Percentiles rank a stretch among this genome's conserved stretches.
Conservation (phyloP, 805 yeast genomes). For the Zygosaccharomyces lentus region DNA sequence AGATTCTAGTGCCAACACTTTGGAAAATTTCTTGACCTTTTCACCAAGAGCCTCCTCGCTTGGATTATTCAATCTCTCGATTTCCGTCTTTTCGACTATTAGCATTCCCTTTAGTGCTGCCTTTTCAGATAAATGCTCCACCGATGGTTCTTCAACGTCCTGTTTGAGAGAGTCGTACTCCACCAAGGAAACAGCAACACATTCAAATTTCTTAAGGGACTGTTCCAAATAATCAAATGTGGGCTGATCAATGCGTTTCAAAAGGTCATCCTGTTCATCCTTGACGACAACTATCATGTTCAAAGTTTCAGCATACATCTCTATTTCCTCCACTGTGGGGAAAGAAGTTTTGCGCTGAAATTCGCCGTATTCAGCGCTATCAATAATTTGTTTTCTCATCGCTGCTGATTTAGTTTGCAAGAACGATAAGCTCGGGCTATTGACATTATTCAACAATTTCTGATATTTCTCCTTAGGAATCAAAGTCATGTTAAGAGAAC, state of each 20-base stretch:
- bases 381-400: constrained; percentile 15
- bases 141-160: constrained; percentile 7
- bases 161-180: constrained; percentile 8
- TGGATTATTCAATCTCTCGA: constrained; percentile 6
- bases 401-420: constrained; percentile 13
- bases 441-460: constrained; percentile 5
- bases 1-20: constrained; percentile 3
- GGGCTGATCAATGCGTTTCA: constrained; percentile 14
- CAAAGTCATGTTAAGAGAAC: background rate
- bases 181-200: background rate
- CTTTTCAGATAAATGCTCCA: constrained; percentile 13
- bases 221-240: constrained; percentile 12
- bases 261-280: constrained; percentile 14
- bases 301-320: constrained; percentile 5
- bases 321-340: constrained; percentile 23
- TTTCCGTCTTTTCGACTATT: constrained; percentile 6
- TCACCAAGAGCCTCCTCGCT: constrained; percentile 9
- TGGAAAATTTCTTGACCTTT: constrained; percentile 6
- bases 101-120: constrained; percentile 8
- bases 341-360: constrained; percentile 1
- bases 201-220: constrained; percentile 1
- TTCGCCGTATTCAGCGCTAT: constrained; percentile 8
- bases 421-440: constrained; percentile 14
- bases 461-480: constrained; percentile 4
- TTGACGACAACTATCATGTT: constrained; percentile 15